Base-by-base conservation (phyloP, 2,329 filamentous ascomycete species). In the Trichophyton simii region DNA sequence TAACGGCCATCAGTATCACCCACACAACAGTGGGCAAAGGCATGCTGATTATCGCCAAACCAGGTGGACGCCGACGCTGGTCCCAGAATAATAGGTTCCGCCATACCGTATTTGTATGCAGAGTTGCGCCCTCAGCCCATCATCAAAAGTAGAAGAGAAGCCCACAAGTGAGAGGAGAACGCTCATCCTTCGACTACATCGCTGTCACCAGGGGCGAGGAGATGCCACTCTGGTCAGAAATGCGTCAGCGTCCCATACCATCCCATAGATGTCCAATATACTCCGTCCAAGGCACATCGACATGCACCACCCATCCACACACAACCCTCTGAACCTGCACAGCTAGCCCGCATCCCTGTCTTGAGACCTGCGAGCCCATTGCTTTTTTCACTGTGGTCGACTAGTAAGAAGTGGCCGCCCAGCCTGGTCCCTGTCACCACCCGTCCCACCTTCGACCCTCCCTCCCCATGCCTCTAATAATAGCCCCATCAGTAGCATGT, bases 401-500 rank as follows among this genome's bases (percentile, higher is more conserved):
- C 58, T 34, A 60, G 44, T 60, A 54, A 41, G 36, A 60, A 60
- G 18, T 13, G 20, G 44, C 44, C 50, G 50, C 59, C 57, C 52
- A 61, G 60, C 60, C 61, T 57, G 61, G 58, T 59, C 61, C 61
- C 61, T 63, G 61, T 63, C 61, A 63, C 61, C 58, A 59, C 58
- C 61, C 61, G 61, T 63, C 57, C 61, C 61, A 63, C 61, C 54
- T 59, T 38, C 42, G 44, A 50, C 48, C 44, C 58, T 60, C 46
- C 58, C 55, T 28, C 36, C 55, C 55, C 55, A 58, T 41, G 20
- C 55, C 55, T 58, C 55, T 58, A 44, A 58, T 58, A 58, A 58
- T 58, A 58, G 55, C 55, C 55, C 55, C 55, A 44, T 58, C 34
- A 58, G 34, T 15, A 58, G 55, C 36, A 42, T 25, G 11, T 58